phyloP scores from a whole-genome alignment of 1,284 basidiomycete species.

The Peniophora sp. region DNA sequence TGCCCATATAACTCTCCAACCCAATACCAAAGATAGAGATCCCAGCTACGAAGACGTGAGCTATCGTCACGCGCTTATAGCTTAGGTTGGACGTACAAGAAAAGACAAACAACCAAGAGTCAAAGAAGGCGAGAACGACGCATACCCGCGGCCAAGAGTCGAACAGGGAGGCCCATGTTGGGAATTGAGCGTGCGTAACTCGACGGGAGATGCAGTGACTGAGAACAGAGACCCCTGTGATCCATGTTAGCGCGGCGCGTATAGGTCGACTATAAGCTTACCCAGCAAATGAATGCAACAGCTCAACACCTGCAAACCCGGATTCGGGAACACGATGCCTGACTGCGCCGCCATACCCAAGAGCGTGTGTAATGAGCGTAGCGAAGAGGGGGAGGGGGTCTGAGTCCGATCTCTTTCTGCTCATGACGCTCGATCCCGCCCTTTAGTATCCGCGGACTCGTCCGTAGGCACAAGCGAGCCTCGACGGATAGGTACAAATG shows the following conservation, averaged over 20 bases:
- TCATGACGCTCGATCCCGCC: too few species aligned
- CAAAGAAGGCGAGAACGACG: constrained; percentile 21
- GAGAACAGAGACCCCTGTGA: constrained; percentile 21
- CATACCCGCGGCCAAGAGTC: constrained; percentile 18
- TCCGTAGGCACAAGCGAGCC: too few species aligned
- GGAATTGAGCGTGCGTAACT: constrained; percentile 15
- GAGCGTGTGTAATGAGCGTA: too few species aligned
- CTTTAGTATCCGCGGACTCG: too few species aligned
- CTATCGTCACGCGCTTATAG: constrained; percentile 2
- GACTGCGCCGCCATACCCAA: too few species aligned
- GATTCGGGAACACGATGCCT: constrained; percentile 13
- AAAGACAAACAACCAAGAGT: constrained; percentile 16
- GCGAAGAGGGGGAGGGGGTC: too few species aligned
- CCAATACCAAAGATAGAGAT: constrained; percentile 31
- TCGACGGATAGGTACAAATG: too few species aligned
- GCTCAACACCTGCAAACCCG: constrained; percentile 19
- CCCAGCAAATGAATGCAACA: constrained; percentile 21
- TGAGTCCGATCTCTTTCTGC: too few species aligned
- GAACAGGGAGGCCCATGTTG: constrained; percentile 14
- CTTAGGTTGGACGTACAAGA: not conserved
- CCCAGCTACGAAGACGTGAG: constrained; percentile 16
- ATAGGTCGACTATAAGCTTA: constrained; percentile 5
- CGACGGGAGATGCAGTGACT: constrained; percentile 21
- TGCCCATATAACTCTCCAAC: constrained; percentile 17
- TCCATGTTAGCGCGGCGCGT: too few species aligned